Conservation (phyloP, 1,139 yeast species). For the Hansenula sp. region DNA sequence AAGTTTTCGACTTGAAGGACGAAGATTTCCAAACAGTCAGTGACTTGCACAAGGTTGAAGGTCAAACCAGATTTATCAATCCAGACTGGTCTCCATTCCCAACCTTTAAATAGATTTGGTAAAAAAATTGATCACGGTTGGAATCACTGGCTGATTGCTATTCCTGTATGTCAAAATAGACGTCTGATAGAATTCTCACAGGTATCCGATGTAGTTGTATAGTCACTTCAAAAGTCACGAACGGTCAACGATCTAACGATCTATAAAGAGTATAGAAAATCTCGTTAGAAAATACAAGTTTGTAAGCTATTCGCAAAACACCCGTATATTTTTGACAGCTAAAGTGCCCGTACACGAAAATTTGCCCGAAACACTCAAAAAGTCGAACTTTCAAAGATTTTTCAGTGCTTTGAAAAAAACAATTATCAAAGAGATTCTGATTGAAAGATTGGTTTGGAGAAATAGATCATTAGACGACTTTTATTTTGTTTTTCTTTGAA, state of each 20-base stretch:
- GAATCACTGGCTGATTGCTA: neutral
- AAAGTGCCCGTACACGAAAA: too few species aligned
- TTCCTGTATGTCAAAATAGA: too few species aligned
- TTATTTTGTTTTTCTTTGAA: too few species aligned
- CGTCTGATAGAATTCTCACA: too few species aligned
- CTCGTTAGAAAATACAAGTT: too few species aligned
- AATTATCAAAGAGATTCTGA: neutral
- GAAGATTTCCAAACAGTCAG: constrained; percentile 52
- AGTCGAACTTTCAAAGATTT: neutral
- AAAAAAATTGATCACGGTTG: neutral
- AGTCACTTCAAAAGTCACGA: too few species aligned
- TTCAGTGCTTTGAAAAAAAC: neutral
- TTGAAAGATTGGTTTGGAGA: too few species aligned
- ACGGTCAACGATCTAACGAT: too few species aligned
- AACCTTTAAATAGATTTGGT: constrained; percentile 21
- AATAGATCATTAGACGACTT: neutral
- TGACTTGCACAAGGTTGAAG: constrained; percentile 41
- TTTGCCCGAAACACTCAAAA: neutral
- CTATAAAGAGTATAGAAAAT: too few species aligned
- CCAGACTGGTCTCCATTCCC: constrained; percentile 37
- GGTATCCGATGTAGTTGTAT: too few species aligned
- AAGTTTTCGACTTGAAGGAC: constrained; percentile 44
- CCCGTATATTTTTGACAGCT: too few species aligned
- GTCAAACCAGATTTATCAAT: constrained; percentile 44
- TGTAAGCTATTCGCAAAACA: too few species aligned